Base-by-base conservation (phyloP, 2,329 filamentous ascomycete genomes). In the Paracoccidioides brasiliensis region DNA sequence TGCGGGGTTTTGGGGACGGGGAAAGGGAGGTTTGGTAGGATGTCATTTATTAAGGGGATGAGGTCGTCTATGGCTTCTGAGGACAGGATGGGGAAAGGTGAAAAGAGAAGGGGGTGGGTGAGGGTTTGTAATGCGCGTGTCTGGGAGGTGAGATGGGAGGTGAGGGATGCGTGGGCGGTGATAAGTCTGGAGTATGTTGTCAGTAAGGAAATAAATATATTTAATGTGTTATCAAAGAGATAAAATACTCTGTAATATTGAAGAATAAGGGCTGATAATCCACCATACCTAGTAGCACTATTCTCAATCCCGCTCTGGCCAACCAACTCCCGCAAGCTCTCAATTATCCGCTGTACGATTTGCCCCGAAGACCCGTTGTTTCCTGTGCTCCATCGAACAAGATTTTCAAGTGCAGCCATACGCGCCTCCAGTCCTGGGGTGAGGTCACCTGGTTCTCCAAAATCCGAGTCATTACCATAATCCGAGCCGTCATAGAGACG, bases 91-190 rank as follows among this genome's bases (percentile, higher is more conserved):
- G 78, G 76, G 58, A 78, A 77, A 41, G 78, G 72, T 0, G 80
- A 80, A 54, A 79, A 80, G 55, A 81, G 74, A 52, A 84, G 73
- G 12, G 78, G 76, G 42, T 81, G 78, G 51, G 76, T 77, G 30
- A 82, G 72, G 3, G 78, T 78, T 62, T 81, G 78, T 30, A 85
- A 69, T 30, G 75, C 74, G 58, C 81, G 80, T 38, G 78, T 81
- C 68, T 84, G 81, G 64, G 81, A 76, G 3, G 76, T 78, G 22
- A 84, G 72, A 65, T 84, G 79, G 3, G 79, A 78, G 35, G 80
- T 76, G 52, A 82, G 73, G 28, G 79, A 79, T 41, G 77, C 76
- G 64, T 81, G 77, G 45, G 79, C 78, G 15, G 79, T 81, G 58
- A 80, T 79, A 33, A 81, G 69, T 61, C 79, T 82, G 62, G 22